A percentile compares a stretch with the other conserved stretches of the same genome.
These are phyloP conservation scores for Colletotrichum ledebouriae DNA, from an alignment of 2,329 filamentous ascomycete species.

Conservation along the genomic window DNA sequence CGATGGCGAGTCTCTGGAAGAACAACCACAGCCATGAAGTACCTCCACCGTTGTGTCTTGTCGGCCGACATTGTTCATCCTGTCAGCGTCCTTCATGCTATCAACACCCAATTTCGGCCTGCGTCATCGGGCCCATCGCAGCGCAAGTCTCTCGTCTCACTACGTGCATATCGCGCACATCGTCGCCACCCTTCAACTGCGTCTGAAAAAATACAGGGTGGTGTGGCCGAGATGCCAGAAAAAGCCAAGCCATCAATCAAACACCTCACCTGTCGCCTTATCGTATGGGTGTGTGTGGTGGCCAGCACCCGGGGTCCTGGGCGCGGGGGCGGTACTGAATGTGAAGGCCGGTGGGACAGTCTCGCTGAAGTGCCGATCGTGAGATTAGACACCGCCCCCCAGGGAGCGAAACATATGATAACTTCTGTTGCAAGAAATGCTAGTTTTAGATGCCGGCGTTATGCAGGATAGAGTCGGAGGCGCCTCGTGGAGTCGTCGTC, in stretches of 20 bases:
- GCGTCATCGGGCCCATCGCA: too few relatives aligned
- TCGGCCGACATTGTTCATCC: neutral
- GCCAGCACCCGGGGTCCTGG: constrained; percentile 10
- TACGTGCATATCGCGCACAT: too few relatives aligned
- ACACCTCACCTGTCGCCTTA: neutral
- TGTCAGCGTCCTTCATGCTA: neutral
- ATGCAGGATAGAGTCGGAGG: neutral
- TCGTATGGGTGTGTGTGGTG: neutral
- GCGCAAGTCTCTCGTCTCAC: too few relatives aligned
- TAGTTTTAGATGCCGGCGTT: neutral
- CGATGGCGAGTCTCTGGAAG: too few relatives aligned
- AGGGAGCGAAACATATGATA: too few relatives aligned
- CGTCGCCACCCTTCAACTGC: too few relatives aligned
- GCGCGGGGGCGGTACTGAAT: neutral
- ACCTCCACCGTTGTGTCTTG: too few relatives aligned
- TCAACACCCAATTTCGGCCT: neutral
- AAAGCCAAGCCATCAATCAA: neutral
- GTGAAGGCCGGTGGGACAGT: neutral
- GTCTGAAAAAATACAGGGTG: too few relatives aligned
- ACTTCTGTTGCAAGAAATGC: neutral
- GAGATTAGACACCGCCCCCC: neutral
- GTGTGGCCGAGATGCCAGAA: neutral
- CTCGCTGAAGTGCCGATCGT: neutral
- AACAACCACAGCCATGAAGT: too few relatives aligned
- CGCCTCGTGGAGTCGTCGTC: neutral